Conservation (phyloP, 2,329 filamentous ascomycete species). For the Fusarium sp. region DNA sequence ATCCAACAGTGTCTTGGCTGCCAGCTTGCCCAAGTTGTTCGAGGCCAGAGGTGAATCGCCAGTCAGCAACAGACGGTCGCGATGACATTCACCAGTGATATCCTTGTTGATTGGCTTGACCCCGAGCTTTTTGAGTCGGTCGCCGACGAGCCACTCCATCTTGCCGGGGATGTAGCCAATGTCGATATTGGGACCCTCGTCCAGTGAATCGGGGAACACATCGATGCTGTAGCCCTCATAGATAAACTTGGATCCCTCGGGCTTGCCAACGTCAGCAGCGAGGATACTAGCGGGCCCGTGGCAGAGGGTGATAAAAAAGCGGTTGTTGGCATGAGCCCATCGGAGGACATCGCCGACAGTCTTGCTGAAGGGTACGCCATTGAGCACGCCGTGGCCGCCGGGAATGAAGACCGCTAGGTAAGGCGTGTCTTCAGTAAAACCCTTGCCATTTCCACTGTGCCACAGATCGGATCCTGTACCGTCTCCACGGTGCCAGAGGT, state of each 20-base stretch:
- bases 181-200: not conserved
- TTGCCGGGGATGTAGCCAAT: constrained; percentile 16
- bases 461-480: constrained; percentile 2
- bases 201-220: constrained; percentile 1
- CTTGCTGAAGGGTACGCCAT: constrained; percentile 6
- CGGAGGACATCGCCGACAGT: not conserved
- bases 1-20: not conserved
- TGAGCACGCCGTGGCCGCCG: not conserved
- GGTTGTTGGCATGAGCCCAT: not conserved
- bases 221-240: constrained; percentile 7
- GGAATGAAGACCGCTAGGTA: constrained; percentile 3
- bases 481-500: constrained; percentile 1
- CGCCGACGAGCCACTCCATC: constrained; percentile 11
- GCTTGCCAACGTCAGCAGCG: not conserved
- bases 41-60: not conserved
- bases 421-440: not conserved
- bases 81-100: constrained; percentile 2
- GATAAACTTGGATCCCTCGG: constrained; percentile 3
- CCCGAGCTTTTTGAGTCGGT: not conserved
- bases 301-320: not conserved
- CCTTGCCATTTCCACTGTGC: not conserved
- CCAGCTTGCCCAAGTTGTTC: constrained; percentile 4
- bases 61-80: not conserved
- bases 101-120: not conserved
- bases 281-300: constrained; percentile 1